phyloP scores from a whole-genome alignment of 495 filamentous ascomycete species.

The Usnea hakonensis region DNA sequence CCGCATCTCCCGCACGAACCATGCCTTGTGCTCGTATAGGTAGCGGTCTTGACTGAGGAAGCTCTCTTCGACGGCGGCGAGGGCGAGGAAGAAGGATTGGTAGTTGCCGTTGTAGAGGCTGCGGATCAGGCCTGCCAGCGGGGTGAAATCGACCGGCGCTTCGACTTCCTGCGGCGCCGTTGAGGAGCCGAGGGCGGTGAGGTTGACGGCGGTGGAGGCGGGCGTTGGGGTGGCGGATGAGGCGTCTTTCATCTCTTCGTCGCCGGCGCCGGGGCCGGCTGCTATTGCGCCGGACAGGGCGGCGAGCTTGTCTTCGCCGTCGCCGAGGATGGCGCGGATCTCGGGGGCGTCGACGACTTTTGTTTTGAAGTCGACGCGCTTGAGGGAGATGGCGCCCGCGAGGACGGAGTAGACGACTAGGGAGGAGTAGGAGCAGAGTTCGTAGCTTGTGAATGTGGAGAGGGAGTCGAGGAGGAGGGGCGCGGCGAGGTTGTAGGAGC shows the following conservation, averaged over 20 bases:
- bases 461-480: slow-evolving; percentile 91
- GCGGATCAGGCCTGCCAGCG: slow-evolving; percentile 80
- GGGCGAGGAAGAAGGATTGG: slow-evolving; percentile 80
- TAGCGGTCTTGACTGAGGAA: slow-evolving; percentile 93
- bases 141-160: slow-evolving; percentile 64
- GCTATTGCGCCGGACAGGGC: slow-evolving; percentile 70
- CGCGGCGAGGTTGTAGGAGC: slow-evolving; percentile 81
- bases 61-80: slow-evolving; percentile 85
- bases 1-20: slow-evolving; percentile 98
- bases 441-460: slow-evolving; percentile 98
- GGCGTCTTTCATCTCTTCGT: slow-evolving; percentile 71
- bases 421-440: slow-evolving; percentile 89
- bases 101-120: slow-evolving; percentile 91
- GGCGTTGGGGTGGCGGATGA: slow-evolving; percentile 47
- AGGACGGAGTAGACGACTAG: slow-evolving; percentile 94
- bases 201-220: slow-evolving; percentile 65
- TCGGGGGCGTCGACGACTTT: slow-evolving; percentile 98
- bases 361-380: slow-evolving; percentile 95
- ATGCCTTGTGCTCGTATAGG: slow-evolving; percentile 83
- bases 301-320: slow-evolving; percentile 75
- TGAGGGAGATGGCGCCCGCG: slow-evolving; percentile 86
- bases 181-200: slow-evolving; percentile 68
- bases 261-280: slow-evolving; percentile 66
- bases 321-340: slow-evolving; percentile 90
- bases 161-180: slow-evolving; percentile 62